Evolutionary conservation across 768 basidiomycete species (phyloP).

Genomic region (Panaeolus papilionaceus): DNA sequence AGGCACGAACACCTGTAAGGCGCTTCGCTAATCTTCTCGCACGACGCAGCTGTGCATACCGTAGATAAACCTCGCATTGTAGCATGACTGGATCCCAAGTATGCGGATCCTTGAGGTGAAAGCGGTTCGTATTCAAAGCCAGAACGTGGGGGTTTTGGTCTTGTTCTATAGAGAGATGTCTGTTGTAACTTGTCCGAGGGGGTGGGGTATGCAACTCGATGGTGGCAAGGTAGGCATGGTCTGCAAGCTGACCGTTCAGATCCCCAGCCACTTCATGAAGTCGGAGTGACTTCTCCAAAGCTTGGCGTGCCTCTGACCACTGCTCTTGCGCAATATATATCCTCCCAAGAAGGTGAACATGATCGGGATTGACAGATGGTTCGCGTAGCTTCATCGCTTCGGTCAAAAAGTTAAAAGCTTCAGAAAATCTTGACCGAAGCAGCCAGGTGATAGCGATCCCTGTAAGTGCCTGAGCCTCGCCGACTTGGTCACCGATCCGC

Average conservation of each 20-base stretch:
- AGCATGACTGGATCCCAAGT: neutral
- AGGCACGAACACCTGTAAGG: constrained; percentile 18
- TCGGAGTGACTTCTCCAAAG: constrained; percentile 20
- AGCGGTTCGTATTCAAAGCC: neutral
- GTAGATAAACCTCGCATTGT: neutral
- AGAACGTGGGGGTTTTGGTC: neutral
- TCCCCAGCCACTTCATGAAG: constrained; percentile 28
- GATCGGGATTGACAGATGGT: constrained; percentile 32
- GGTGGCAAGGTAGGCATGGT: constrained; percentile 23
- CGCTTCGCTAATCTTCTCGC: neutral
- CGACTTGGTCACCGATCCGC: constrained; percentile 26
- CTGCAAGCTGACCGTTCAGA: constrained; percentile 27
- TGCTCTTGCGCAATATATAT: constrained; percentile 29
- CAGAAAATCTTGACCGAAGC: constrained; percentile 31
- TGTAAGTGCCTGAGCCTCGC: constrained; percentile 31
- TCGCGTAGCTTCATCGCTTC: constrained; percentile 30
- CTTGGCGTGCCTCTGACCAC: constrained; percentile 25
- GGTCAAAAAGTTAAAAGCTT: constrained; percentile 28
- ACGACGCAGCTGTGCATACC: neutral
- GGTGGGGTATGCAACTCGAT: constrained; percentile 23
- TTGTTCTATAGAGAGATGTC: neutral
- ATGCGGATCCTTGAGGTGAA: neutral
- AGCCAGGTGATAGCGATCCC: constrained; percentile 30
- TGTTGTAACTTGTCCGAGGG: neutral
- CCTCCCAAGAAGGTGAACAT: constrained; percentile 33